Base-by-base conservation (phyloP, 176 grass and related monocot species). In the Saccharum officinarum region DNA sequence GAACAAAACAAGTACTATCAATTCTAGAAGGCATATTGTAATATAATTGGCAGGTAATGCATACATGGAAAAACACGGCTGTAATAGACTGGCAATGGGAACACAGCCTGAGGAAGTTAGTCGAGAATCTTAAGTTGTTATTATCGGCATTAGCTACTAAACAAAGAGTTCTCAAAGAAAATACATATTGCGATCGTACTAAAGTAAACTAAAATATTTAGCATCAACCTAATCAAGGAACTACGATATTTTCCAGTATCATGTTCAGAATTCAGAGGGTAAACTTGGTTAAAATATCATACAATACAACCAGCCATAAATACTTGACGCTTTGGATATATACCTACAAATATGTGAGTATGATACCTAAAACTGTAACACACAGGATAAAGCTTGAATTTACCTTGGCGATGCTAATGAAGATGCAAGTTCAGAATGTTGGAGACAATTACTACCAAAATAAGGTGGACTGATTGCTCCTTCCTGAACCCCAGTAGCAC, bases 371-470 rank as follows among this genome's bases (percentile, higher is more conserved):
- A 88, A 83, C 10, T 16, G 52, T 40, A 77, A 39, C n/a, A 18
- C 67, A 22, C 9, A 69, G 1, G 17, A 10, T 3, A 49, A 63
- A 25, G 15, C n/a, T 41, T 59, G 34, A 59, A 64, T 34, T 76
- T 82, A 91, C 88, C 83, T 77, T 26, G 86, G 77, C 36, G 79
- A 68, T 83, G 61, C 28, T 60, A 73, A 84, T 74, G 79, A 82
- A 68, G 85, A 82, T 46, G 28, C 28, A 38, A 87, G 55, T 81
- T 86, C 76, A 77, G 77, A 87, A 81, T 59, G 34, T 73, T 73
- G n/a, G 67, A 80, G 74, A 81, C 87, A 91, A 83, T 91, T 89
- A 52, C 81, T 90, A 63, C 85, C 77, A 84, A 94, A 73, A 77
- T 91, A 87, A 17, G 81, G 86, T 75, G 82, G 84, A 72, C 41